Evolutionary conservation across 305 asterid species (phyloP).

Genomic region (Ajuga reptans): DNA sequence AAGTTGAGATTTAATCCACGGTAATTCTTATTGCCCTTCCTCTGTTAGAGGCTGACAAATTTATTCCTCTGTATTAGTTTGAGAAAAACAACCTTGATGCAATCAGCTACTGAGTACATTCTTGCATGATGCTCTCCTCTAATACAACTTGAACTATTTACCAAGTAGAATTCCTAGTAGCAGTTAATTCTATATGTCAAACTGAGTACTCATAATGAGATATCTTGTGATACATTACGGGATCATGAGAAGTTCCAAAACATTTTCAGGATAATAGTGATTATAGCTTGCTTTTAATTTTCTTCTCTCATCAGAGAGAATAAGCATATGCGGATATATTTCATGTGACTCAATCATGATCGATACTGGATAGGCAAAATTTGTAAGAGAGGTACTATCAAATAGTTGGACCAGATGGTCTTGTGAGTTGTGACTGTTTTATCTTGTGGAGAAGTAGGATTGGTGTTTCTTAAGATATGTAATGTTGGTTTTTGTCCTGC

Average conservation of each 20-base stretch:
- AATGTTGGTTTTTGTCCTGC: conserved; percentile 26
- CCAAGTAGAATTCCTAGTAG: neutral
- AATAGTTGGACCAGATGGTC: neutral
- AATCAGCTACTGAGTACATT: neutral
- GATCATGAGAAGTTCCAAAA: conserved; percentile 16
- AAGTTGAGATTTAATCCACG: conserved; percentile 82
- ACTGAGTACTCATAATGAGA: neutral
- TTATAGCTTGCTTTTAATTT: conserved; percentile 5
- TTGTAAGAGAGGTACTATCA: neutral
- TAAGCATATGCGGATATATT: conserved; percentile 1
- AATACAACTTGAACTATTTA: neutral
- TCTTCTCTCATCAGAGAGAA: neutral
- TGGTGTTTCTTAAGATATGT: neutral
- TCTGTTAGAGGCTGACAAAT: conserved; percentile 8
- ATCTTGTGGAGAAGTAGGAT: neutral
- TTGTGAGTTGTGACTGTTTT: neutral
- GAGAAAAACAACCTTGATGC: neutral
- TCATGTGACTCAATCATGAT: neutral
- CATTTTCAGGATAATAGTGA: neutral
- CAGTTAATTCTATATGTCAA: neutral
- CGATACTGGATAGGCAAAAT: neutral
- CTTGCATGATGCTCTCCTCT: conserved; percentile 4
- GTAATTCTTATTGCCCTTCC: conserved; percentile 33
- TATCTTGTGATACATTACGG: neutral
- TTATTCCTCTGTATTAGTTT: neutral